Conservation (phyloP, 108 stramenopile species). For the Pseudonitzschia multistriata region DNA sequence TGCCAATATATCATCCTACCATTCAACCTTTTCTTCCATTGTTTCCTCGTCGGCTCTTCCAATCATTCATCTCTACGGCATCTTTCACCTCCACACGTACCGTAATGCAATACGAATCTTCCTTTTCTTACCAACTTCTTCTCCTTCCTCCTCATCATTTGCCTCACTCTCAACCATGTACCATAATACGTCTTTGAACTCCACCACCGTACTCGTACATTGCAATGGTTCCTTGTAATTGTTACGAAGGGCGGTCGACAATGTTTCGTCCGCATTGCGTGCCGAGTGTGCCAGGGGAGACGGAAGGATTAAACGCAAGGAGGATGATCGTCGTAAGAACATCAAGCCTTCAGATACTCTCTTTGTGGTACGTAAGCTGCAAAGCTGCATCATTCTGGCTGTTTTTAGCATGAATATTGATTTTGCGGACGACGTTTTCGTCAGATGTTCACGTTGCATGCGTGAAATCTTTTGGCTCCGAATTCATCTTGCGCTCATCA, state of each 20-base stretch:
- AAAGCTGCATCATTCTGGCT: background rate
- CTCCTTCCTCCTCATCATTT: slow-evolving; percentile 6
- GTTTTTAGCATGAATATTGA: background rate
- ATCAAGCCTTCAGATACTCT: slow-evolving; percentile 62
- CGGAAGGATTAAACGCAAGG: slow-evolving; percentile 86
- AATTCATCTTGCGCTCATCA: background rate
- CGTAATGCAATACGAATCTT: background rate
- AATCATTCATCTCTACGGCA: background rate
- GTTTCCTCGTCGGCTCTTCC: background rate
- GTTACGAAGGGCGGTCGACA: slow-evolving; percentile 66
- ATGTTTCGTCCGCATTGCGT: slow-evolving; percentile 73
- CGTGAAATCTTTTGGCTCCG: background rate
- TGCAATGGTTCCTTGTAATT: background rate
- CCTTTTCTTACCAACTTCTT: slow-evolving; percentile 21
- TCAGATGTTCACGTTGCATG: background rate
- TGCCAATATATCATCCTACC: background rate
- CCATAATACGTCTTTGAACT: slow-evolving; percentile 2
- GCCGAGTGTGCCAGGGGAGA: slow-evolving; percentile 88
- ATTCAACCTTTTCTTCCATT: slow-evolving; percentile 10
- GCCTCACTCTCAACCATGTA: slow-evolving; percentile 6
- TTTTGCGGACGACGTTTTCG: background rate
- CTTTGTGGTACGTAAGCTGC: slow-evolving; percentile 23
- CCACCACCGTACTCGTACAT: background rate
- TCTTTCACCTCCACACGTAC: background rate
- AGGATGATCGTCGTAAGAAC: slow-evolving; percentile 88